Conservation (phyloP, 108 stramenopile species). For the Nannochloropsis oceanica region DNA sequence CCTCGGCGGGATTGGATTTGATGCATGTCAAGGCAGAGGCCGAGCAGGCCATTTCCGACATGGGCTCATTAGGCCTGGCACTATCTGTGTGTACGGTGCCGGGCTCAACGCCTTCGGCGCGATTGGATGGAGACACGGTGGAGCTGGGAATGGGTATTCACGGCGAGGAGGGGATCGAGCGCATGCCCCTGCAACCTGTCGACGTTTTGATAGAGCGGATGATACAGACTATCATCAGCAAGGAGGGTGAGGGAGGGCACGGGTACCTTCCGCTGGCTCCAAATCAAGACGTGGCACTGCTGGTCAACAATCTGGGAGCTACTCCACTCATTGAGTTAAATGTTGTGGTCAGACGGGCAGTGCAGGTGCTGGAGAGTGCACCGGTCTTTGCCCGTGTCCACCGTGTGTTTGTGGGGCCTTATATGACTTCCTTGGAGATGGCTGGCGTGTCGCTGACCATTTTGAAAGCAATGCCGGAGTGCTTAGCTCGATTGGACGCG, state of each 20-base stretch:
- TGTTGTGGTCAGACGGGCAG: conserved; percentile 51
- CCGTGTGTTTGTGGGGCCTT: conserved; percentile 58
- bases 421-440: conserved; percentile 96
- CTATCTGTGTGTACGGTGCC: conserved; percentile 75
- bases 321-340: conserved; percentile 83
- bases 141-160: conserved; percentile 94
- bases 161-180: conserved; percentile 79
- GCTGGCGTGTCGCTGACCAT: conserved; percentile 75
- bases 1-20: conserved; percentile 51
- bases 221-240: conserved; percentile 51
- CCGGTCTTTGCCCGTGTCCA: conserved; percentile 41
- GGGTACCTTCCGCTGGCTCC: conserved; percentile 11
- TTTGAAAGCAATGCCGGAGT: conserved; percentile 43
- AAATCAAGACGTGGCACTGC: conserved; percentile 2
- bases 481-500: conserved; percentile 54
- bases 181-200: conserved; percentile 50
- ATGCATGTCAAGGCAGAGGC: conserved; percentile 29
- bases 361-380: conserved; percentile 21
- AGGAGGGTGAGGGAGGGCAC: conserved; percentile 16
- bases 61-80: conserved; percentile 78
- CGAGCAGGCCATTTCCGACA: neutral
- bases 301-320: conserved; percentile 89
- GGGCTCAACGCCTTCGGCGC: conserved; percentile 48
- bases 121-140: conserved; percentile 39
- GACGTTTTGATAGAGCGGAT: conserved; percentile 57